Evolutionary conservation across 2,329 filamentous ascomycete species (phyloP), one percentile per base, ranked within the genome.

Genomic region (Pyrenophora graminea): DNA sequence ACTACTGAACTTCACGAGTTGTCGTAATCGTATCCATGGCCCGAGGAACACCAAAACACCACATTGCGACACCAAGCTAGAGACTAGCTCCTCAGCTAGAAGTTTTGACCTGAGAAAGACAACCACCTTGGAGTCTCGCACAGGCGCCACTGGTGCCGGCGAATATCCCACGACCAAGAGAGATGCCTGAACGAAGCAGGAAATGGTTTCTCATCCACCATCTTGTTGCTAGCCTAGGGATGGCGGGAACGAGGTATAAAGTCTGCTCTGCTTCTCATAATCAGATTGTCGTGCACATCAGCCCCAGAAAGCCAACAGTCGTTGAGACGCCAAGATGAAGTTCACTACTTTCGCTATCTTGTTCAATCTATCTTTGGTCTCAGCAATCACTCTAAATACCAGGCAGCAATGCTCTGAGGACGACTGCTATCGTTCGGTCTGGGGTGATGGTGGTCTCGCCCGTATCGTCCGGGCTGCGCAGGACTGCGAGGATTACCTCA

Each of bases 371-470:
- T 48, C 56, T 1, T 37, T 65, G 33, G 52, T 41, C 25, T 17
- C 54, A n/a, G 62, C 61, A 23, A 51, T 51, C 23, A 37, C 56
- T 17, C 48, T 70, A 12, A 45, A 62, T 5, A 41, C 33, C 38
- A 60, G 62, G 41, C 63, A 66, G 32, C 23, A 48, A 15, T 69
- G 69, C 45, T 39, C 46, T 31, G 34, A 47, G 39, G 57, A 71
- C 18, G 45, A 63, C 30, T 71, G 68, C 45, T 62, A 62, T 34
- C 56, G 54, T 34, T 66, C 62, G 12, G 52, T 70, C 15, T 68
- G 63, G 56, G 64, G 59, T 1, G 38, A 48, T 44, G 32, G 42
- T 33, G 56, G 56, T 23, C 31, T 54, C 4, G 39, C 50, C n/a
- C 61, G 58, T 46, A 42, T 58, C 2, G 37, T 56, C 21, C 55